Base-by-base conservation (phyloP, 768 basidiomycete genomes). In the Hirschioporus abietinus region DNA sequence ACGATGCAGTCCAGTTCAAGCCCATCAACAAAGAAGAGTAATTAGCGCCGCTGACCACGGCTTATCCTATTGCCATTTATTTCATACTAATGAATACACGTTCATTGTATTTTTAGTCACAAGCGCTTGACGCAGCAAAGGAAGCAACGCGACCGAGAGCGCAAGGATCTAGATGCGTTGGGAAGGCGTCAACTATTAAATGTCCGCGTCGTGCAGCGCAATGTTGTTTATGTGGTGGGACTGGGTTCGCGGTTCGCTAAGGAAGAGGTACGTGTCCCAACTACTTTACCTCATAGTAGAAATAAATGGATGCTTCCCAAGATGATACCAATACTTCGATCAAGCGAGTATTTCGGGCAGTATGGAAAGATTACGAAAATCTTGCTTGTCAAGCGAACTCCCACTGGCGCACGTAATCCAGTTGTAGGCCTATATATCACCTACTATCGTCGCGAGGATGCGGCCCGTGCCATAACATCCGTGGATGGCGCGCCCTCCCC, bases 321-420 rank as follows among this genome's bases (percentile, higher is more conserved):
- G 95, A 86, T 95, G 60, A 93, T 98, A 70, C 90, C 95, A 0
- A 93, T 95, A 15, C 80, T 99, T 57, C 92, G 96, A 60, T 95
- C 94, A 6, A 90, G 89, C 71, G 97, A 99, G 71, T 98, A 97
- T 75, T 99, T 99, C 75, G 97, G 97, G 10, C 95, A 97, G 75
- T 99, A 98, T 77, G 97, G 97, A 71, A 98, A 96, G 81, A 98
- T 99, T 71, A 88, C 90, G 58, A 96, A 96, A 80, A 93, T 99
- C 62, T 82, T 98, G 64, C 85, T 99, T 34, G 90, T 93, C 63
- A 98, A 98, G 77, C 89, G 96, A 52, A 90, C 89, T 6, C 82
- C 88, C 4, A 86, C 92, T 9, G 90, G 88, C 59, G 87, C 86
- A 62, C 85, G 85, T 66, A 85, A 83, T 18, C 90, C 89, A 62